Evolutionary conservation across 345 rosid genomes (phyloP).

Genomic region (Sapria himalayana): DNA sequence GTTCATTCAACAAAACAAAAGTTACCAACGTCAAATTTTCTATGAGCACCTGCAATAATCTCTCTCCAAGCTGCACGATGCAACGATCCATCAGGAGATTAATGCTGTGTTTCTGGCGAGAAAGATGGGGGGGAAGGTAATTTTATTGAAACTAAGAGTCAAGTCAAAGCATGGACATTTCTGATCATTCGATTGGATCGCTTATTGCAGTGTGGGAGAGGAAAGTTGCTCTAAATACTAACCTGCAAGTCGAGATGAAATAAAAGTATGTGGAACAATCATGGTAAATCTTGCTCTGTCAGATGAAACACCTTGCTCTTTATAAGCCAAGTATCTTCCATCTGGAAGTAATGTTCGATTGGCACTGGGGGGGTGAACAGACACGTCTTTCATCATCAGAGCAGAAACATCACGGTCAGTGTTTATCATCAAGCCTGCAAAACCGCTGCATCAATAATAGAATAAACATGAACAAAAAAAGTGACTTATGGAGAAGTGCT

Average conservation of each 20-base stretch:
- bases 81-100: too few relatives aligned
- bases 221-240: too few relatives aligned
- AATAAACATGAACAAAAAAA: too few relatives aligned
- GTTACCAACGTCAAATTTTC: too few relatives aligned
- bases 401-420: slow-evolving; percentile 11
- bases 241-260: slow-evolving; percentile 62
- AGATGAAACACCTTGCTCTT: slow-evolving; percentile 35
- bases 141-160: slow-evolving; percentile 4
- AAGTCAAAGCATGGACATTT: too few relatives aligned
- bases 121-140: too few relatives aligned
- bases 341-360: slow-evolving; percentile 40
- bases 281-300: slow-evolving; percentile 35
- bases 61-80: too few relatives aligned
- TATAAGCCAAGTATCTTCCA: slow-evolving; percentile 49
- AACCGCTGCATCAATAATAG: slow-evolving; percentile 3
- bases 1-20: not conserved
- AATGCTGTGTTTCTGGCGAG: too few relatives aligned
- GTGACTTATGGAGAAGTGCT: too few relatives aligned
- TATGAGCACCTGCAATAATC: too few relatives aligned
- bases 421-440: slow-evolving; percentile 24
- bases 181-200: too few relatives aligned
- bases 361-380: slow-evolving; percentile 42
- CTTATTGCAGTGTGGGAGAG: too few relatives aligned
- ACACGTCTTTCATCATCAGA: slow-evolving; percentile 20
- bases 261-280: slow-evolving; percentile 40